Base-by-base conservation (phyloP, 345 rosid genomes). In the Barbarea vulgaris region DNA sequence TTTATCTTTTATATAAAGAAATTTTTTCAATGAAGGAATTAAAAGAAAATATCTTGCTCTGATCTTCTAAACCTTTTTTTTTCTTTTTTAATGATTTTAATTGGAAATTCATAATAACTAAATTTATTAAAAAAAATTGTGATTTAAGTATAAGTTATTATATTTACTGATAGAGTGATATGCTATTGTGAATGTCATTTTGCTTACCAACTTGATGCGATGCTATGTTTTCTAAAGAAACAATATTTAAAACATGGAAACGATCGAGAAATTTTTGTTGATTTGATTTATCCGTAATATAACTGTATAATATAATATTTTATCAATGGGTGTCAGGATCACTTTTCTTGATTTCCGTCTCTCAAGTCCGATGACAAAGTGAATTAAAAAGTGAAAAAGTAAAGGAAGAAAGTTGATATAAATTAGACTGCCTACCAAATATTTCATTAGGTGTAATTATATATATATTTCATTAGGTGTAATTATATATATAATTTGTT, bases 381-480 rank as follows among this genome's bases (percentile, higher is more conserved):
- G 5, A 42, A 52, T 1, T 1, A 51, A 9, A 58, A 15, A 31
- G 11, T 25, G 4, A 3, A 33, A 33, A 60, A 60, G 53, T 14
- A 34, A 33, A 55, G 10, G n/a, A 47, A 76, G 17, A 57, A 70
- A 55, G 70, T 53, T 69, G 31, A 71, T 58, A 66, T 25, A 12
- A 55, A 63, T 62, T 11, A 0, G 81, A 77, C 81, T 14, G 64
- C 25, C 55, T 22, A 77, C 77, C 81, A 58, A 77, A 77, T n/a
- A 64, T 57, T 64, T 70, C 67, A 48, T 28, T 44, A 70, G 52
- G 47, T 70, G 19, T 70, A 62, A 55, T 25, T 25, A 25, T 25
- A 25, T 25, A 24, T 28, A 71, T 22, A 64, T 57, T 64, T 70
- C 54, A 48, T 37, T 44, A 71, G 59, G 47, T 70, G 19, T 70